Evolutionary conservation across 192 early-diverging fungal species (phyloP), one percentile per base, ranked within the genome.

Genomic region (Backusella psychrophila): DNA sequence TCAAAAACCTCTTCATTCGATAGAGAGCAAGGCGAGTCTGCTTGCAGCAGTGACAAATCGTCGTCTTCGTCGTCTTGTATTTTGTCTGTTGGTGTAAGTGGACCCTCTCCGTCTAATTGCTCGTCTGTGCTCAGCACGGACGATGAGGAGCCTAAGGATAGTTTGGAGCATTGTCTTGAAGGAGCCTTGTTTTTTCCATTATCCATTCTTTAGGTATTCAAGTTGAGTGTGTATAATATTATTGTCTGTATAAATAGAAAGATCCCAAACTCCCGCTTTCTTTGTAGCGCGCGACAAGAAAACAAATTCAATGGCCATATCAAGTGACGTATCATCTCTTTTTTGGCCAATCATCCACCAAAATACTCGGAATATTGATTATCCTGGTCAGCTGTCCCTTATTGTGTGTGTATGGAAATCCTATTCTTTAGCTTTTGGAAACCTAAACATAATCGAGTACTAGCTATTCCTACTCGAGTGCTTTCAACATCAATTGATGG

Each of bases 81-180:
- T 49, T 73, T 66, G 39, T 81, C 80, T 26, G 76, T 77, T 38
- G 80, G 75, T 15, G 80, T 77, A 7, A 81, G 38, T 46, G 80
- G 80, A 9, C 75, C 80, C 34, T 73, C 80, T 15, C 74, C 79
- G 41, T 76, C 79, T 65, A 76, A 59, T 36, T 72, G 53, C 19
- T 79, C 78, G 38, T 79, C 78, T 21, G 71, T 59, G 56, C 76
- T 81, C 31, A 77, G 21, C 29, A 71, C 73, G 66, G 80, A 81
- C 31, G 80, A 77, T 29, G 73, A 78, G 29, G 80, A 81, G 3
- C 76, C 80, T 33, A 81, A 69, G 11, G 76, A 81, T 35, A 81
- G 26, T 49, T 81, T 81, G 34, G 80, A 81, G 33, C 69, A 78
- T 29, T 81, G 76, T 35, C 75, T 67, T 23, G 73, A 75, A 46